A percentile compares a stretch with the other conserved stretches of the same genome.
phyloP scores from a whole-genome alignment of 352 stramenopile genomes.

The Phytophthora niederhauseri region DNA sequence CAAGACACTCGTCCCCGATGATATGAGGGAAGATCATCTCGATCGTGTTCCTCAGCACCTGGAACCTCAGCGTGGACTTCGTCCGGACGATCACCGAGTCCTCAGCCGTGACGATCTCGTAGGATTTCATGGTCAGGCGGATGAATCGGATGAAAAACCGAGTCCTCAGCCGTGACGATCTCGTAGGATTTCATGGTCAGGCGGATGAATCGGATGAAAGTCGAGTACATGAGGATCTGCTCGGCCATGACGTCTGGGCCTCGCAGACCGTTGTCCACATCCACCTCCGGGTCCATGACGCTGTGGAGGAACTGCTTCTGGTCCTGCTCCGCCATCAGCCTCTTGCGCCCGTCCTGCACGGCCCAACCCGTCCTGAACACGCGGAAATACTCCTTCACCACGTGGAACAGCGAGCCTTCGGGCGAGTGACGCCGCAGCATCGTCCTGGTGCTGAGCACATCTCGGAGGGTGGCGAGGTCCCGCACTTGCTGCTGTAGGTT shows the following conservation, averaged over 20 bases:
- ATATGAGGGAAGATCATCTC: slow-evolving; percentile 50
- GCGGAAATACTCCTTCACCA: slow-evolving; percentile 36
- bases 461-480: slow-evolving; percentile 22
- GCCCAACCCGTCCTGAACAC: slow-evolving; percentile 24
- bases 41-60: slow-evolving; percentile 55
- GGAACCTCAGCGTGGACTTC: slow-evolving; percentile 36
- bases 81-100: slow-evolving; percentile 46
- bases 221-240: slow-evolving; percentile 49
- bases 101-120: slow-evolving; percentile 38
- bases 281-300: slow-evolving; percentile 42
- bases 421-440: slow-evolving; percentile 6
- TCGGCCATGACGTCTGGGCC: slow-evolving; percentile 44
- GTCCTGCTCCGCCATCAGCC: slow-evolving; percentile 24
- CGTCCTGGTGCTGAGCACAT: background rate
- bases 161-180: slow-evolving; percentile 39
- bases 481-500: slow-evolving; percentile 42
- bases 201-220: slow-evolving; percentile 43
- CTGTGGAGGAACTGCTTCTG: slow-evolving; percentile 43
- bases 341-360: slow-evolving; percentile 12
- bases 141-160: slow-evolving; percentile 47
- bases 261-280: slow-evolving; percentile 36
- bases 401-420: slow-evolving; percentile 33
- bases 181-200: slow-evolving; percentile 39
- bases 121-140: slow-evolving; percentile 32
- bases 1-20: slow-evolving; percentile 40